Base-by-base conservation (phyloP, 495 filamentous ascomycete genomes). In the Lentithecium fluviatile region DNA sequence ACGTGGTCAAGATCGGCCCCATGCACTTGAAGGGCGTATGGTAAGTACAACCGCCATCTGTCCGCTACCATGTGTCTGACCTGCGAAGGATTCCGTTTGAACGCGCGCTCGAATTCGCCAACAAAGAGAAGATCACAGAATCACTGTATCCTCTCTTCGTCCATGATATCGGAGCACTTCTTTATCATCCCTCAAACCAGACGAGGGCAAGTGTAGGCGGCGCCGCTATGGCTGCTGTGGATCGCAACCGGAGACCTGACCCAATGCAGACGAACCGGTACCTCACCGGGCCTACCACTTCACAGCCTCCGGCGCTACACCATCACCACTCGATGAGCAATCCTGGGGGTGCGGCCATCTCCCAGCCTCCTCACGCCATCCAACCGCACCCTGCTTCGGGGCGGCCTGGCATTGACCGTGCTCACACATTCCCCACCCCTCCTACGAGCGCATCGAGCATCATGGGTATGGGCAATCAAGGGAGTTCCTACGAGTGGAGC, bases 21-120 rank as follows among this genome's bases (percentile, higher is more conserved):
- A 98, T 98, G 94, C 94, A 98, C 70, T 77, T 98, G 24, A 98
- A 98, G 75, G 94, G 94, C 68, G 94, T 98, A 56, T 98, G 94
- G 94, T 97, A 83, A 74, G 92, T 32, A 53, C 47, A 32, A 15
- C 6, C 2, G 15, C 20, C 23, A 48, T 56, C 45, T 12, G 24
- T 42, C 17, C 65, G 43, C n/a, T 13, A 45, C 43, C 60, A 71
- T 49, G 68, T 57, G 37, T 52, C 19, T 36, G 17, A 52, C 15
- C 51, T 38, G 2, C 4, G 17, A 15, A 58, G 93, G 93, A 98
- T 98, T 70, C 94, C 94, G 8, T 98, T 95, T 66, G 95, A 97
- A 58, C 84, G 95, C 52, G 94, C 94, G 1, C 77, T 98, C 42
- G 94, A 98, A 65, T 98, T 98, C 70, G 95, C 94, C 38, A 98